Evolutionary conservation across 257 asterid genomes (phyloP).

Genomic region (Salvia miltiorrhiza): DNA sequence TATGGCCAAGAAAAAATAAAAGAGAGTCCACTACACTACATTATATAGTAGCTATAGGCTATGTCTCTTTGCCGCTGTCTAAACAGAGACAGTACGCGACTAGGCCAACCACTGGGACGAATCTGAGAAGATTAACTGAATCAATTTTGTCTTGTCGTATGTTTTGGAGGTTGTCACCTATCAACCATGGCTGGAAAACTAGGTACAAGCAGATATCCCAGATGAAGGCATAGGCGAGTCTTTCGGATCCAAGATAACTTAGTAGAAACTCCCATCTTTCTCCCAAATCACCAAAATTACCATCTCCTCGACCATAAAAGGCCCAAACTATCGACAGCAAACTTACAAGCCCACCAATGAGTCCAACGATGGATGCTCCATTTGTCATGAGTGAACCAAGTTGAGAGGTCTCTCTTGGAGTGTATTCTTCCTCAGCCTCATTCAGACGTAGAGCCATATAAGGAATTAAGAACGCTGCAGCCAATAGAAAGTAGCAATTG

Average conservation of each 20-base stretch:
- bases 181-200: constrained; percentile 90
- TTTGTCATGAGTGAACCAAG: constrained; percentile 66
- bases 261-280: constrained; percentile 65
- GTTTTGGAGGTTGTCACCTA: constrained; percentile 72
- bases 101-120: constrained; percentile 75
- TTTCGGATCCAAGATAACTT: constrained; percentile 66
- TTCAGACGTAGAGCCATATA: constrained; percentile 91
- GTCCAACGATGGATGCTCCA: constrained; percentile 69
- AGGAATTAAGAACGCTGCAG: constrained; percentile 88
- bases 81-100: constrained; percentile 70
- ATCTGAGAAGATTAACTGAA: constrained; percentile 55
- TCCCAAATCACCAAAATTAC: constrained; percentile 47
- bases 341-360: constrained; percentile 57
- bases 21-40: constrained; percentile 5
- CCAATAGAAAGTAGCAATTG: not conserved
- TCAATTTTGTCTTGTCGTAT: constrained; percentile 46
- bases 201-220: constrained; percentile 78
- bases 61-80: constrained; percentile 38
- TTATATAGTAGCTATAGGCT: not conserved
- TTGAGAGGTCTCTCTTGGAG: constrained; percentile 45
- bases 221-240: constrained; percentile 90
- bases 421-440: constrained; percentile 24
- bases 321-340: constrained; percentile 68
- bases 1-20: constrained; percentile 12
- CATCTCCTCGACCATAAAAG: constrained; percentile 70